Evolutionary conservation across 1,284 basidiomycete genomes (phyloP).

Genomic region (Puccinia novopanici): DNA sequence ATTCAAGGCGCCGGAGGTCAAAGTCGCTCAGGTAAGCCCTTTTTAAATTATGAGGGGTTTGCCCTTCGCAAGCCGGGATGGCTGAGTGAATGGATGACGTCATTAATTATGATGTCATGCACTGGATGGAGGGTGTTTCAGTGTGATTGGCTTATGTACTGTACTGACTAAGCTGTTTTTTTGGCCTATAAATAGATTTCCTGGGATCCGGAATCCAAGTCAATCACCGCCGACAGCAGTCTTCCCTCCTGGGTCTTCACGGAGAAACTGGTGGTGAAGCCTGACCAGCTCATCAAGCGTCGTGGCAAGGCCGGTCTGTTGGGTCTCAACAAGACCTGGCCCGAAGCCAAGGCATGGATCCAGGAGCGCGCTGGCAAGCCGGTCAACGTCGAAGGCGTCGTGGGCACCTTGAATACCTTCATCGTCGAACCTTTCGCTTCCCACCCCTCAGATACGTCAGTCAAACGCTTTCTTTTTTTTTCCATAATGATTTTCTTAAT

Average conservation of each 20-base stretch:
- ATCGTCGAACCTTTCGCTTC: slow-evolving; percentile 98
- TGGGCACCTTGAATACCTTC: slow-evolving; percentile 93
- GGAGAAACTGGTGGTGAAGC: slow-evolving; percentile 59
- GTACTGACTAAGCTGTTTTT: not conserved
- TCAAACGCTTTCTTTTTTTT: not conserved
- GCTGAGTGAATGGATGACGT: not conserved
- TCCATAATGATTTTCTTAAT: not conserved
- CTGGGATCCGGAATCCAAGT: slow-evolving; percentile 80
- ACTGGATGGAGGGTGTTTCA: not conserved
- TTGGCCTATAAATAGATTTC: slow-evolving; percentile 61
- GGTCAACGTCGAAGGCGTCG: slow-evolving; percentile 89
- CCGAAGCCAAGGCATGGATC: slow-evolving; percentile 73
- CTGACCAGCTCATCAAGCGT: slow-evolving; percentile 97
- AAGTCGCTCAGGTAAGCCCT: slow-evolving; percentile 46
- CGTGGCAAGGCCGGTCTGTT: slow-evolving; percentile 96
- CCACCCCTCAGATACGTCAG: slow-evolving; percentile 76
- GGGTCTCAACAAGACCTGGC: slow-evolving; percentile 89
- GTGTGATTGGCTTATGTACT: not conserved
- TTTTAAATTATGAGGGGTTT: not conserved
- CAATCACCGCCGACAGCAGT: slow-evolving; percentile 75
- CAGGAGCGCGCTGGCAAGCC: slow-evolving; percentile 85
- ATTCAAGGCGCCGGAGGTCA: slow-evolving; percentile 44
- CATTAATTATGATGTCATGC: slow-evolving; percentile 17
- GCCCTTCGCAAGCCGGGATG: not conserved
- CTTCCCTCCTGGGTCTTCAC: slow-evolving; percentile 75